Conservation (phyloP, 441 rosid species). For the Aleurites moluccanus region DNA sequence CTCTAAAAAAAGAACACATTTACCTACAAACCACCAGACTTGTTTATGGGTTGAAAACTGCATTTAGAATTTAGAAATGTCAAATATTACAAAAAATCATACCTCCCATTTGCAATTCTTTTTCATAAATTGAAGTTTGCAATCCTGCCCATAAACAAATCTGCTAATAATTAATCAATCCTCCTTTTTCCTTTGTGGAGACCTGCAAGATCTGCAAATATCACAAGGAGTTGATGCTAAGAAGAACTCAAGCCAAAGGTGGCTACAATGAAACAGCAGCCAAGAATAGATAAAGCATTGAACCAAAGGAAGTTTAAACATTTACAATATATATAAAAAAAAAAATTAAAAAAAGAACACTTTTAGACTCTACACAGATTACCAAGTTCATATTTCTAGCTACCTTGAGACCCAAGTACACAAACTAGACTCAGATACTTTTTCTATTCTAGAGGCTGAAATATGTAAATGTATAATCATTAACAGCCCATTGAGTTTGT, state of each 20-base stretch:
- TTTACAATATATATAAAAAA: constrained; percentile 34
- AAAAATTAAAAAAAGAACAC: background rate
- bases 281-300: background rate
- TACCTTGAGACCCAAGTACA: constrained; percentile 22
- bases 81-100: too few species aligned
- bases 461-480: constrained; percentile 17
- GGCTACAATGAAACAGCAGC: background rate
- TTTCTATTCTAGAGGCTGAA: constrained; percentile 36
- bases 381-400: constrained; percentile 31
- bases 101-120: too few species aligned
- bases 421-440: constrained; percentile 22
- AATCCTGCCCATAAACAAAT: too few species aligned
- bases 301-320: constrained; percentile 17
- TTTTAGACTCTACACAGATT: constrained; percentile 35
- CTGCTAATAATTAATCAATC: background rate
- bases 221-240: background rate
- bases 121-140: too few species aligned
- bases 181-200: background rate
- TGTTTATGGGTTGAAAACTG: too few species aligned
- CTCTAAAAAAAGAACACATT: too few species aligned
- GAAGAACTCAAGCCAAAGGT: background rate
- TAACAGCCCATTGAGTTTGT: constrained; percentile 20
- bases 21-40: too few species aligned
- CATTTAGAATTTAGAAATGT: too few species aligned
- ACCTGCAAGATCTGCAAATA: background rate